These are phyloP conservation scores for Letharia columbiana DNA, from an alignment of 495 filamentous ascomycete genomes.

Conservation along the genomic window DNA sequence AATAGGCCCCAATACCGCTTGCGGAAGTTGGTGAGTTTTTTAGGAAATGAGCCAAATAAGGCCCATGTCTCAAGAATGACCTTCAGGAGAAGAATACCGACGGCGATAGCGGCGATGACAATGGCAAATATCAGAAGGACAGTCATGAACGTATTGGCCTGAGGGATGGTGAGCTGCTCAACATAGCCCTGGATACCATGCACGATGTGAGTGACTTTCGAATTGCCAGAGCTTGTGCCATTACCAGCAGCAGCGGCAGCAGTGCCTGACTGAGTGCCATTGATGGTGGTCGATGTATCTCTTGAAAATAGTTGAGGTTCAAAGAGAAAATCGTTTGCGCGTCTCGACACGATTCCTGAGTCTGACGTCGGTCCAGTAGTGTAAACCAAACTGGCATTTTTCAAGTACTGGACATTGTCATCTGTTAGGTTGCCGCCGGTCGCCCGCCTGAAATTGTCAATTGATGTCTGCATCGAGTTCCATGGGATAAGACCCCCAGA, in stretches of 20 bases:
- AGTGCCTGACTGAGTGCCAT: slow-evolving; percentile 34
- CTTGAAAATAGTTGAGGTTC: slow-evolving; percentile 44
- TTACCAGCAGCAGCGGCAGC: slow-evolving; percentile 28
- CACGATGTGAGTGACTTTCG: slow-evolving; percentile 44
- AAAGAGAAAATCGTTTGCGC: slow-evolving; percentile 44
- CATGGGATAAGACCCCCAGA: slow-evolving; percentile 79
- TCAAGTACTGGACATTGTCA: slow-evolving; percentile 65
- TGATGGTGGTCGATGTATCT: slow-evolving; percentile 44
- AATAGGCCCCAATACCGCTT: slow-evolving; percentile 93
- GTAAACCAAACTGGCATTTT: slow-evolving; percentile 63
- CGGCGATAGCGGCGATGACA: slow-evolving; percentile 72
- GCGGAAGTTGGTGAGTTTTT: slow-evolving; percentile 72
- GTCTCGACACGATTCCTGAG: slow-evolving; percentile 40
- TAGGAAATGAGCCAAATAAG: slow-evolving; percentile 78
- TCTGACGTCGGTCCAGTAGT: slow-evolving; percentile 40
- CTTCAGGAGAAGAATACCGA: slow-evolving; percentile 84
- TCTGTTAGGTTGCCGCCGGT: slow-evolving; percentile 84
- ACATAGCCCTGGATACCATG: slow-evolving; percentile 66
- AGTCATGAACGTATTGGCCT: slow-evolving; percentile 94
- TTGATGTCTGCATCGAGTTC: slow-evolving; percentile 67
- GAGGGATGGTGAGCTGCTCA: slow-evolving; percentile 71
- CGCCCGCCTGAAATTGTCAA: slow-evolving; percentile 69
- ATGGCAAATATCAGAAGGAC: slow-evolving; percentile 83
- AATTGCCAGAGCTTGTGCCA: slow-evolving; percentile 22
- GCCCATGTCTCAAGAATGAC: slow-evolving; percentile 89